Percentiles rank a stretch among this genome's conserved stretches.
phyloP scores from a whole-genome alignment of 139 green algal genomes.

The Micractinium sp. region DNA sequence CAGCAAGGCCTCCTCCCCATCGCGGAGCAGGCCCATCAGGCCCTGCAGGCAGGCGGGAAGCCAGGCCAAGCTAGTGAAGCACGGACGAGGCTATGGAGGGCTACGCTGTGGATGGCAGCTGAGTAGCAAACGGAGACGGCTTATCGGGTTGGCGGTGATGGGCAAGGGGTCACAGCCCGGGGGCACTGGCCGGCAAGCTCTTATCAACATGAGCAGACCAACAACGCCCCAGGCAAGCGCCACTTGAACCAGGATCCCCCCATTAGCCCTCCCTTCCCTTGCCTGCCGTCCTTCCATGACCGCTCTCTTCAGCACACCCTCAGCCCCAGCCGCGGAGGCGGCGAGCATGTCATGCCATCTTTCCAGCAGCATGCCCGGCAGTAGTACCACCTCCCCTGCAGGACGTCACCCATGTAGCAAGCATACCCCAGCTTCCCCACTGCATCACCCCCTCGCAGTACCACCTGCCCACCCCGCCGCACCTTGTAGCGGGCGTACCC shows the following conservation, averaged over 20 bases:
- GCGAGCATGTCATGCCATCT: too few species aligned
- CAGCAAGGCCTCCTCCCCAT: slow-evolving; percentile 29
- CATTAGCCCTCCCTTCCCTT: too few species aligned
- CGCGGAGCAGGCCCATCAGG: neutral
- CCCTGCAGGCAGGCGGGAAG: neutral
- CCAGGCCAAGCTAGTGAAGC: neutral
- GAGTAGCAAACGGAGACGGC: neutral
- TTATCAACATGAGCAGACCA: neutral
- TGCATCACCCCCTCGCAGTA: neutral
- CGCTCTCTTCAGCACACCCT: too few species aligned
- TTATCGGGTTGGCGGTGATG: neutral
- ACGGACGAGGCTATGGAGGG: neutral
- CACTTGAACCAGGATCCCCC: too few species aligned
- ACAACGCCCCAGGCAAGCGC: neutral
- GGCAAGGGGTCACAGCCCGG: too few species aligned
- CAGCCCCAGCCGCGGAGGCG: too few species aligned
- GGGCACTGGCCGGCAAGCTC: too few species aligned
- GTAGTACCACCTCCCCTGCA: neutral
- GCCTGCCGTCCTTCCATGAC: too few species aligned
- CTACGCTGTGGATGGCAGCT: neutral
- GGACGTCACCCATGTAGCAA: too few species aligned
- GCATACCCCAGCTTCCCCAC: too few species aligned
- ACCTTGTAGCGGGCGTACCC: slow-evolving; percentile 29
- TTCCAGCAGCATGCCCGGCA: too few species aligned
- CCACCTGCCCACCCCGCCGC: neutral